These are phyloP conservation scores for Elsinoe australis DNA, from an alignment of 2,329 filamentous ascomycete species.

Conservation along the genomic window DNA sequence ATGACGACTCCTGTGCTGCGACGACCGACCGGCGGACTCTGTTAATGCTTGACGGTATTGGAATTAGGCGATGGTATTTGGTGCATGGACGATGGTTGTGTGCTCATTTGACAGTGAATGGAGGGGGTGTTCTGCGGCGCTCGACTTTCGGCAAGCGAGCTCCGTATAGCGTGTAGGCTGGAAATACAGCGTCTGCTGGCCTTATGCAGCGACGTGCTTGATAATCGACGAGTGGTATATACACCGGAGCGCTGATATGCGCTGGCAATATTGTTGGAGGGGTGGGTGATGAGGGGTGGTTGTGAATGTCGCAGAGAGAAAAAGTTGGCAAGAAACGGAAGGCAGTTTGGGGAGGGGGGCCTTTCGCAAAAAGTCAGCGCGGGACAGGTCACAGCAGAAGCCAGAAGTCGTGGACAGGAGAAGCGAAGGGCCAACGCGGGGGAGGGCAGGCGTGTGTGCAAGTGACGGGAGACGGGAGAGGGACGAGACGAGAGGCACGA, in stretches of 20 bases:
- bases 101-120: slow-evolving; percentile 21
- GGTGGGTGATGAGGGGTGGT: slow-evolving; percentile 4
- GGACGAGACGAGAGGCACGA: neutral
- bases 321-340: slow-evolving; percentile 12
- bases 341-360: neutral
- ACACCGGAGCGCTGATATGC: neutral
- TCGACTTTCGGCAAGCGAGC: slow-evolving; percentile 8
- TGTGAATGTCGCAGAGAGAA: slow-evolving; percentile 1
- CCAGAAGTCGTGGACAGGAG: neutral
- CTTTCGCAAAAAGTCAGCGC: too few relatives aligned
- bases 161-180: neutral
- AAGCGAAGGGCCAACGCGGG: too few relatives aligned
- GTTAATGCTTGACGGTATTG: slow-evolving; percentile 32
- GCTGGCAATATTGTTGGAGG: neutral
- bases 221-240: neutral
- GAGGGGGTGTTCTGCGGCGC: neutral
- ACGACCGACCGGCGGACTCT: slow-evolving; percentile 31
- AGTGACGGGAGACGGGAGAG: too few relatives aligned
- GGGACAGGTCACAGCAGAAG: too few relatives aligned
- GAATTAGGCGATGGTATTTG: slow-evolving; percentile 26
- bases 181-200: slow-evolving; percentile 3
- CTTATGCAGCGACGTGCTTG: slow-evolving; percentile 8
- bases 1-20: slow-evolving; percentile 15
- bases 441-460: too few relatives aligned
- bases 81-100: slow-evolving; percentile 20